Evolutionary conservation across 495 filamentous ascomycete genomes (phyloP).

Genomic region (Penicillium macrosclerotiorum): DNA sequence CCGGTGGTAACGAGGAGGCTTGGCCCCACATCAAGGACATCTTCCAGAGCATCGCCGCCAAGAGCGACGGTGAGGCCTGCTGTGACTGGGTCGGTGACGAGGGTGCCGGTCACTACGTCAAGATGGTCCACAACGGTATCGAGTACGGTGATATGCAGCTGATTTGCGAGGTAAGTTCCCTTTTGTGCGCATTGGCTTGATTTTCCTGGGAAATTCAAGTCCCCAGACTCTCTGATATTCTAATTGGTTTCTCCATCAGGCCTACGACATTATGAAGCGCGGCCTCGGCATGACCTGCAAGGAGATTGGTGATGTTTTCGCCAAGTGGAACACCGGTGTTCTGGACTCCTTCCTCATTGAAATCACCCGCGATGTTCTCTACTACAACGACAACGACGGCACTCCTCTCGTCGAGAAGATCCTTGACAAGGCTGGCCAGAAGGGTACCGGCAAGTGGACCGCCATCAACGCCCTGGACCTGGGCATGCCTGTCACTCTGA

Average conservation of each 20-base stretch:
- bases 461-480: constrained; percentile 98
- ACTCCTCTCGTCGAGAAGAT: constrained; percentile 95
- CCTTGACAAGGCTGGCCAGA: constrained; percentile 96
- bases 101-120: constrained; percentile 98
- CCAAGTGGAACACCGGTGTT: constrained; percentile 97
- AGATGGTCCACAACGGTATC: constrained; percentile 99
- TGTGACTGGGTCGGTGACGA: constrained; percentile 99
- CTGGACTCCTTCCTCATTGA: constrained; percentile 99
- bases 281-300: constrained; percentile 79
- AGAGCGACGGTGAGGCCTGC: constrained; percentile 93
- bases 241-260: constrained; percentile 51
- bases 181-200: no score
- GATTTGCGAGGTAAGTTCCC: constrained; percentile 91
- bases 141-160: constrained; percentile 99
- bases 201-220: not conserved
- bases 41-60: constrained; percentile 95
- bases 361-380: constrained; percentile 96
- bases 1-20: constrained; percentile 94
- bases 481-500: constrained; percentile 97
- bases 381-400: constrained; percentile 93
- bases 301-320: constrained; percentile 70
- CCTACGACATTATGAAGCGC: constrained; percentile 99
- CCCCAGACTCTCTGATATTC: not conserved
- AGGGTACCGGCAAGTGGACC: constrained; percentile 99
- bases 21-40: constrained; percentile 99